Evolutionary conservation across 345 rosid genomes (phyloP).

Genomic region (Clausena lansium): DNA sequence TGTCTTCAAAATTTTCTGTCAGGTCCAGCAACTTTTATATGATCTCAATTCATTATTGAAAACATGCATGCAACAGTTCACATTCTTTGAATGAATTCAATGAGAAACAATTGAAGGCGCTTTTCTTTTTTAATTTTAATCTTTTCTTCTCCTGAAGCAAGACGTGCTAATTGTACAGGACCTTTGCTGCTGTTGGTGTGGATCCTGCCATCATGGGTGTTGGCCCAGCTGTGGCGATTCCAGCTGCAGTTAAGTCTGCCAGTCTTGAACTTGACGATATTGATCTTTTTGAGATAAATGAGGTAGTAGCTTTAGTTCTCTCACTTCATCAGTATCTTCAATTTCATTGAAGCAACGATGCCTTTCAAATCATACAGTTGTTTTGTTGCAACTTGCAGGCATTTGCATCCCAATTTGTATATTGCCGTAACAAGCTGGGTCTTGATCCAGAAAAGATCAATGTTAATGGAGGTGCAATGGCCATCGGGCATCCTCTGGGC

Average conservation of each 20-base stretch:
- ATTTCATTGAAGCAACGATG: background rate
- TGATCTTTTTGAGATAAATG: slow-evolving; percentile 97
- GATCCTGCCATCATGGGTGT: slow-evolving; percentile 97
- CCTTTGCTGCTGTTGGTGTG: slow-evolving; percentile 91
- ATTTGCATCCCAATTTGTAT: slow-evolving; percentile 92
- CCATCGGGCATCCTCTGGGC: slow-evolving; percentile 92
- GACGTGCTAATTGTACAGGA: slow-evolving; percentile 44
- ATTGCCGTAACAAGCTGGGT: slow-evolving; percentile 84
- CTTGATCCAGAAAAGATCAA: slow-evolving; percentile 87
- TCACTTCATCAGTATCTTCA: background rate
- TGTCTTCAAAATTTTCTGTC: background rate
- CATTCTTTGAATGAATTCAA: background rate
- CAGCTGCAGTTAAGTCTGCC: slow-evolving; percentile 93
- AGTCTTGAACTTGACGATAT: slow-evolving; percentile 89
- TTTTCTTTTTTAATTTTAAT: background rate
- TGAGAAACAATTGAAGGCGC: background rate
- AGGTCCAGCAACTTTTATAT: background rate
- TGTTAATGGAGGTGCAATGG: slow-evolving; percentile 97
- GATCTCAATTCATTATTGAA: background rate
- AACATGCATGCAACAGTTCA: background rate
- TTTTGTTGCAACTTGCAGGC: slow-evolving; percentile 45
- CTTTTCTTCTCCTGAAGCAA: background rate
- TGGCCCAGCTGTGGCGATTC: slow-evolving; percentile 96
- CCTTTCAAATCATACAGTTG: background rate
- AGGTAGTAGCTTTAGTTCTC: slow-evolving; percentile 45